phyloP scores from a whole-genome alignment of 768 basidiomycete species.

The Boletus barrowsii region DNA sequence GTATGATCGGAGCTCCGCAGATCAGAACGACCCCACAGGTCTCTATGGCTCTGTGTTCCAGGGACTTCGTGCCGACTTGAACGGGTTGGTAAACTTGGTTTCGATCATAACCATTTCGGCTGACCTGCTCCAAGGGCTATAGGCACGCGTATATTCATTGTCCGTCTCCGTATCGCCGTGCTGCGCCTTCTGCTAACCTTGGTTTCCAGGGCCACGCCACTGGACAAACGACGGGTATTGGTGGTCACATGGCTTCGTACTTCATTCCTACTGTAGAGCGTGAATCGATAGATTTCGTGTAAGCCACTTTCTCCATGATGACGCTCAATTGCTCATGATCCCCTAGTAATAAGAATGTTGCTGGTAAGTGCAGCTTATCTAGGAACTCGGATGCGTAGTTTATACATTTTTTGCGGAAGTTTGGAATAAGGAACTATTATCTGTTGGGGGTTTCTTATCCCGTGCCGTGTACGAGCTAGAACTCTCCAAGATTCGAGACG shows the following conservation, averaged over 20 bases:
- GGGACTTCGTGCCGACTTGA: background rate
- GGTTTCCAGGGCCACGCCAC: slow-evolving; percentile 1
- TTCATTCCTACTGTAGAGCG: slow-evolving; percentile 4
- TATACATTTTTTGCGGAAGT: slow-evolving; percentile 35
- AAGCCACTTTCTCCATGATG: background rate
- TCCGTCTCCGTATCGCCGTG: background rate
- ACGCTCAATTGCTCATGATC: background rate
- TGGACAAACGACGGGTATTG: slow-evolving; percentile 1
- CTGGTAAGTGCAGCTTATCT: background rate
- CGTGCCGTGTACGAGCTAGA: slow-evolving; percentile 84
- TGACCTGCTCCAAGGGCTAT: background rate
- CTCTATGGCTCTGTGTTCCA: background rate
- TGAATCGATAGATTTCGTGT: slow-evolving; percentile 1
- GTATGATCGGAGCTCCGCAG: background rate
- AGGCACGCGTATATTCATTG: background rate
- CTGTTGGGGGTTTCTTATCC: slow-evolving; percentile 76
- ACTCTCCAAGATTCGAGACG: slow-evolving; percentile 48
- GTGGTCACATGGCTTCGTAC: background rate
- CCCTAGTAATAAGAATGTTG: background rate
- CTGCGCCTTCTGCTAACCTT: background rate
- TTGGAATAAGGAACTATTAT: slow-evolving; percentile 89
- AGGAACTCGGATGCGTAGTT: background rate
- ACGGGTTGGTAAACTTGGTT: background rate
- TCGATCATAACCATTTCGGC: background rate
- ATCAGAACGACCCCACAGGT: background rate